Base-by-base conservation (phyloP, 148 eudicot species). In the Camellia japonica region DNA sequence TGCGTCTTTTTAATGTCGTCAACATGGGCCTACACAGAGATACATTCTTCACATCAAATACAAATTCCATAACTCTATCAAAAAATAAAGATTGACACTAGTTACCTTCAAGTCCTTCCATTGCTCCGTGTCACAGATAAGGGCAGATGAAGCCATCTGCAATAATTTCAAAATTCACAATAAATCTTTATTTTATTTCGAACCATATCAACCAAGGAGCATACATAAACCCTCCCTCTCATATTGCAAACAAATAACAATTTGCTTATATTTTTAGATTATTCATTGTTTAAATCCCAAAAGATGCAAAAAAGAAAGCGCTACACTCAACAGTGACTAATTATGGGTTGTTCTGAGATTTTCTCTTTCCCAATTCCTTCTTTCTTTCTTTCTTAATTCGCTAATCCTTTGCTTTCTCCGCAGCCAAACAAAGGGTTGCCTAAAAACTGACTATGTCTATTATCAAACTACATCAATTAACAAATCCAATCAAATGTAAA, bases 21-120 rank as follows among this genome's bases (percentile, higher is more conserved):
- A 72, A 94, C 87, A 87, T 96, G 98, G n/a, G 88, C 88, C 99
- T 96, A 85, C 67, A 79, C 49, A 75, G 55, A 51, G 71, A 78
- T 55, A 78, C 11, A 30, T 18, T 63, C 52, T 58, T 68, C 78
- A 56, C 61, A 46, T 56, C 46, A 58, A 19, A 46, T 23, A 41
- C 14, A 3, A 19, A 69, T 13, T 69, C 42, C 3, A 12, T 12
- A 16, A 42, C 42, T 49, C 64, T 16, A 47, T 56, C 1, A 15
- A 68, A 61, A 3, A 4, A 3, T 15, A 76, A 12, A 43, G 42
- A 46, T 6, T 3, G 41, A 30, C 6, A 52, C 46, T 2, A 47
- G 38, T 79, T 73, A 92, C 99, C 95, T 88, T 90, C 84, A 96
- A 86, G 46, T 84, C 94, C 71, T 83, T 87, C 99, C 99, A 96